Evolutionary conservation across 306 rosid species (phyloP), one percentile per base, ranked within the genome.

Genomic region (Begonia loranthoides): DNA sequence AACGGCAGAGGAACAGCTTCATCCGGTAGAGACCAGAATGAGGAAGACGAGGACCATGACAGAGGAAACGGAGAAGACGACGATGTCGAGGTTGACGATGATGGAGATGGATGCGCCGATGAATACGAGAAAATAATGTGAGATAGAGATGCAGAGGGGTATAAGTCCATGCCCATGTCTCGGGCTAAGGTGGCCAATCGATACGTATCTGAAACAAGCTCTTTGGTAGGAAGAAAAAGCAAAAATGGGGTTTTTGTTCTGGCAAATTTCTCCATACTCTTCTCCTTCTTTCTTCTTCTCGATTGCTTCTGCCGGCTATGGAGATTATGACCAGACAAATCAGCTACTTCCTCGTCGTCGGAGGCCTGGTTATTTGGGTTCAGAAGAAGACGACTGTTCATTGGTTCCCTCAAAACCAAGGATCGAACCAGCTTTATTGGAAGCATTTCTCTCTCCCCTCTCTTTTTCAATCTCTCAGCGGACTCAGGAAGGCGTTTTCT

Each of bases 371-470:
- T 52, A 51, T 51, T 43, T 46, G 54, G 66, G 49, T 51, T 34
- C 9, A 58, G 71, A 16, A 66, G 50, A 44, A 58, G 59, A 55
- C 78, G 68, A 51, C 62, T 59, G 77, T 74, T 69, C 21, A 81
- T 66, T 73, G 76, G 47, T 58, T 74, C 79, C 0, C 82, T 81
- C 1, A 81, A 56, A 7, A 81, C 76, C 12, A 72, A 73, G 61
- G 84, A 74, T 13, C 84, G 84, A 41, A 74, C 73, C 73, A 81
- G 77, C 79, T 81, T 81, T 56, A 81, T 65, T 6, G 89, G 78
- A 48, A 81, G 82, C 89, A 81, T 81, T 56, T 67, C 46, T 44
- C 13, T 41, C 41, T 36, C 22, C n/a, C 9, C 69, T 34, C 19
- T 39, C 45, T 12, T 45, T 28, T 45, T 65, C 22, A 43, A 13